phyloP scores from a whole-genome alignment of 257 asterid species.

The Scutellaria galericulata region DNA sequence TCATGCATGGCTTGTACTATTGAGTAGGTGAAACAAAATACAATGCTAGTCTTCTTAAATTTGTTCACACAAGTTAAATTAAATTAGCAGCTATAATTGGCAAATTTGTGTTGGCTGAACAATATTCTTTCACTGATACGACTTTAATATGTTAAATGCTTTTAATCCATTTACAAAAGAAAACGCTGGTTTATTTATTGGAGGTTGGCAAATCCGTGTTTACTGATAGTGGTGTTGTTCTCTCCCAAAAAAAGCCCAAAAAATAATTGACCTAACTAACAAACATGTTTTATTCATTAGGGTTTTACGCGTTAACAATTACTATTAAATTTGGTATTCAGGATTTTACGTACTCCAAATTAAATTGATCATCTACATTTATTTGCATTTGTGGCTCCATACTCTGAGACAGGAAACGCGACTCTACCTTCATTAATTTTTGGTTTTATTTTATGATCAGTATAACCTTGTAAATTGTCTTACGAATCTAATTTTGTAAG shows the following conservation, averaged over 20 bases:
- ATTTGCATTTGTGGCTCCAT: constrained; percentile 30
- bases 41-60: constrained; percentile 12
- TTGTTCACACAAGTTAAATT: background rate
- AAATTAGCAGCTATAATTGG: background rate
- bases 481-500: too few species aligned
- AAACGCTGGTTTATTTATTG: background rate
- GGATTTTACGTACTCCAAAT: constrained; percentile 13
- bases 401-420: constrained; percentile 21
- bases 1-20: background rate
- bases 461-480: too few species aligned
- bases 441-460: too few species aligned
- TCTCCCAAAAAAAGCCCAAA: background rate
- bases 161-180: too few species aligned
- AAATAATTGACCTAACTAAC: background rate
- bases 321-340: background rate
- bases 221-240: background rate
- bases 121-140: background rate
- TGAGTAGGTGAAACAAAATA: constrained; percentile 11
- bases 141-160: too few species aligned
- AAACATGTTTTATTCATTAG: background rate
- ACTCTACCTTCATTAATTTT: background rate
- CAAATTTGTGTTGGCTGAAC: constrained; percentile 15
- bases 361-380: background rate
- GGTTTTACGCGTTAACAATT: constrained; percentile 30
- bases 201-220: constrained; percentile 9